Conservation (phyloP, 2,329 filamentous ascomycete genomes). For the Scorias spongiosa region DNA sequence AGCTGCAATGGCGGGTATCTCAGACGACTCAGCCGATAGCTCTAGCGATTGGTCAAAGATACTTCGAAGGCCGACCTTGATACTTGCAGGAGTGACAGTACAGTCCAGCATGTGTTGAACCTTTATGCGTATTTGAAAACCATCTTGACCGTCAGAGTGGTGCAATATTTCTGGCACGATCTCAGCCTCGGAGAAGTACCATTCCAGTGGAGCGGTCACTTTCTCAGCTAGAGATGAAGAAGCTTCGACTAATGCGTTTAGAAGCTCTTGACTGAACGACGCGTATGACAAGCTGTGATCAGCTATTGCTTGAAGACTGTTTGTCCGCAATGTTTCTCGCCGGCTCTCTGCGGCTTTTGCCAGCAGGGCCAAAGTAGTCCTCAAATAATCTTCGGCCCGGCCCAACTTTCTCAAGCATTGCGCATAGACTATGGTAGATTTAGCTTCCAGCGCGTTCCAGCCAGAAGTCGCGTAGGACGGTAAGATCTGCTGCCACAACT, state of each 20-base stretch:
- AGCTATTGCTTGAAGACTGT: neutral
- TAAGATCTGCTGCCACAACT: slow-evolving; percentile 63
- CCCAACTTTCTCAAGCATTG: slow-evolving; percentile 65
- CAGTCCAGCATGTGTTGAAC: slow-evolving; percentile 61
- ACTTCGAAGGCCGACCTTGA: slow-evolving; percentile 48
- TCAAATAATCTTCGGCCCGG: slow-evolving; percentile 64
- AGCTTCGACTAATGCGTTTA: slow-evolving; percentile 30
- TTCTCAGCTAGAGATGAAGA: slow-evolving; percentile 42
- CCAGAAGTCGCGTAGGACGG: slow-evolving; percentile 62
- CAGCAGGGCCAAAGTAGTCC: slow-evolving; percentile 58
- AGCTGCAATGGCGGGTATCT: slow-evolving; percentile 31
- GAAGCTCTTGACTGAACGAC: slow-evolving; percentile 17
- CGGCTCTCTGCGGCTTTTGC: slow-evolving; percentile 41
- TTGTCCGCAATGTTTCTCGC: slow-evolving; percentile 20
- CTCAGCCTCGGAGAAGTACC: slow-evolving; percentile 57
- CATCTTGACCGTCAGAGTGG: slow-evolving; percentile 58
- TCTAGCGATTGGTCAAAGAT: slow-evolving; percentile 46
- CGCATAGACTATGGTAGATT: slow-evolving; percentile 74
- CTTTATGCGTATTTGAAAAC: slow-evolving; percentile 54
- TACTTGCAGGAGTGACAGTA: slow-evolving; percentile 48
- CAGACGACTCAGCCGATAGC: slow-evolving; percentile 43
- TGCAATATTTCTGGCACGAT: slow-evolving; percentile 57
- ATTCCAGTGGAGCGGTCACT: slow-evolving; percentile 50
- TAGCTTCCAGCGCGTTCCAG: slow-evolving; percentile 68
- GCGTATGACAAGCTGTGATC: slow-evolving; percentile 5